These are phyloP conservation scores for Neofusicoccum kwambonambiense DNA, from an alignment of 2,329 filamentous ascomycete species.

Conservation along the genomic window DNA sequence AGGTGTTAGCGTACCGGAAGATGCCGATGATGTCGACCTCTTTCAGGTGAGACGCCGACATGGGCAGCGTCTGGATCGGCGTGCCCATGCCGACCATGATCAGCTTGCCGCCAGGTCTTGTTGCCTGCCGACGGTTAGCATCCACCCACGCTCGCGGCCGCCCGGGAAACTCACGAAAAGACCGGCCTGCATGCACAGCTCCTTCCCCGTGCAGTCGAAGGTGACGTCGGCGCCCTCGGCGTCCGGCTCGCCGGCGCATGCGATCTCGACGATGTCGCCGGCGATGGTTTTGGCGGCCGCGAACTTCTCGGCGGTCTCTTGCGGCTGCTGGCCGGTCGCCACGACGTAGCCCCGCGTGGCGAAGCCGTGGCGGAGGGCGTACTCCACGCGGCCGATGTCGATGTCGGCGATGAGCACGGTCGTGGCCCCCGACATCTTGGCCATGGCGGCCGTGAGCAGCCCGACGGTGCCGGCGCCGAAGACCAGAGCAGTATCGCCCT, in stretches of 20 bases:
- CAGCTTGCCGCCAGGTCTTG: conserved; percentile 51
- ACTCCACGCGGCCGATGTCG: conserved; percentile 40
- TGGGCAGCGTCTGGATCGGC: conserved; percentile 53
- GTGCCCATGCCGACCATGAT: conserved; percentile 59
- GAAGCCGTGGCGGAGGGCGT: conserved; percentile 39
- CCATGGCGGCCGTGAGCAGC: conserved; percentile 40
- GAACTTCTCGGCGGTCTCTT: conserved; percentile 26
- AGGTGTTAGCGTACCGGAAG: conserved; percentile 56
- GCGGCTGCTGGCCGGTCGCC: conserved; percentile 20
- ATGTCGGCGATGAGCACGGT: conserved; percentile 43
- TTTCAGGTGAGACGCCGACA: conserved; percentile 54
- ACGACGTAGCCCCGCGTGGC: conserved; percentile 35
- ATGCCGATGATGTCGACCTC: conserved; percentile 60
- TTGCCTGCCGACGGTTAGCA: conserved; percentile 28
- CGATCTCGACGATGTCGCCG: conserved; percentile 35
- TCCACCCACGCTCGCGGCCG: too few species aligned
- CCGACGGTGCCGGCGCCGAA: conserved; percentile 75
- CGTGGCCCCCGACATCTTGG: conserved; percentile 41
- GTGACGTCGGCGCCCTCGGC: conserved; percentile 42
- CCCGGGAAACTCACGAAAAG: conserved; percentile 35
- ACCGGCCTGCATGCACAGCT: conserved; percentile 44
- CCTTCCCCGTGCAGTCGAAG: conserved; percentile 44
- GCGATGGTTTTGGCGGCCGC: conserved; percentile 36
- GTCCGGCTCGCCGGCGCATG: conserved; percentile 35
- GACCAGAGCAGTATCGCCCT: conserved; percentile 75